Evolutionary conservation across 202 grass and related monocot species (phyloP), one percentile per base, ranked within the genome.

Genomic region (Schoenoplectus triqueter): DNA sequence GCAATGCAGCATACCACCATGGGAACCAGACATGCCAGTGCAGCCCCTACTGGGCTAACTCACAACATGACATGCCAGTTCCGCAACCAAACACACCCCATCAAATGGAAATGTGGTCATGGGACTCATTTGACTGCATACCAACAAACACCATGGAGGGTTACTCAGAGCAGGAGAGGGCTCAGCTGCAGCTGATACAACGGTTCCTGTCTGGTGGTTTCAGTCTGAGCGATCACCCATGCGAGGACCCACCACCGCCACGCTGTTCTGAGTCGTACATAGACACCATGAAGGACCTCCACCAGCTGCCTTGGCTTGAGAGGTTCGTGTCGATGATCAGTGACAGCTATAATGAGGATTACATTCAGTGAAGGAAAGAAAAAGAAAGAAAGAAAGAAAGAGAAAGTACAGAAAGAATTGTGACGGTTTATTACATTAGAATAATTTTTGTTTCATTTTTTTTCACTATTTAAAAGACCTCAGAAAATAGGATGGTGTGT

Each of bases 261-360:
- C 64, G 81, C 49, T 96, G 97, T 14, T 85, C 93, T 0, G 93
- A 99, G 69, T 90, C 97, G 0, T 94, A 96, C 44, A 78, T 95
- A 0, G 97, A 99, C 76, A 92, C 93, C 60, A 96, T 99, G 90
- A 99, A 94, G 89, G 97, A 99, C 76, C 93, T 99, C 71, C 97
- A 96, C 84, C 97, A 99, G 89, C 86, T 99, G 18, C 97, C 97
- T 2, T 99, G 97, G 97, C 97, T 99, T 0, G 97, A 99, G 90
- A 92, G 97, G 59, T 99, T 99, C n/a, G 97, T 99, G 76, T 99
- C 97, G 11, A 93, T 99, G 49, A 99, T 94, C 68, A 99, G 97
- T 31, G 97, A 99, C 79, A 96, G 80, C 81, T 99, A 99, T 87
- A 91, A 91, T 6, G 97, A 99, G 41, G 97, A 99, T 49, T 99